Evolutionary conservation across 345 rosid genomes (phyloP), one percentile per base, ranked within the genome.

Genomic region (Lepidium sativum): DNA sequence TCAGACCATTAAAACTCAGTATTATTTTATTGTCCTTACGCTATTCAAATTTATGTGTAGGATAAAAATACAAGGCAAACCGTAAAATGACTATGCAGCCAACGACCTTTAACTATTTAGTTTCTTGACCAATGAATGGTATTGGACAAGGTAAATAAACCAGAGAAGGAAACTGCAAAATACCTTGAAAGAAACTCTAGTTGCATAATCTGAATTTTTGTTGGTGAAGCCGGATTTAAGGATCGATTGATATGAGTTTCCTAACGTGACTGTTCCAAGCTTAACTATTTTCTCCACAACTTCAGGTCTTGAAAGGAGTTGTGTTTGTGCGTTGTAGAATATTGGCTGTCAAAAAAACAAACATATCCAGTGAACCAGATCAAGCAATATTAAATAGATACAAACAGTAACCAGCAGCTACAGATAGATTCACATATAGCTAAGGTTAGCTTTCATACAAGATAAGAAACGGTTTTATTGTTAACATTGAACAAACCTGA

Each of bases 121-220:
- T 11, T 63, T 17, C 8, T 35, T 15, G 10, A 64, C 50, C 20
- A 48, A 42, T 38, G 34, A 16, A 45, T 45, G 25, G 34, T 13
- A 45, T 59, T n/a, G 27, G 50, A 39, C 16, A 58, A 27, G 33
- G 41, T 9, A 29, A 38, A 18, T 14, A 31, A 13, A 15, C n/a
- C 2, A 31, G 16, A 60, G 62, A 52, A 13, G 48, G 16, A 61
- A 34, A 47, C 41, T 8, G 8, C 18, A 54, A 42, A 13, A 10
- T 31, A 92, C 96, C 96, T 82, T 87, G 78, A 92, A 89, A 42
- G 94, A 87, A 50, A 89, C 80, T 68, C 91, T 78, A 15, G 97
- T 85, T 60, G 81, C 73, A 42, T 64, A 82, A 78, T 89, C 95
- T 7, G 91, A 80, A 39, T 60, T 67, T 2, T 57, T 72, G 66